A percentile compares a stretch with the other conserved stretches of the same genome.
These are phyloP conservation scores for Leishmania guyanensis DNA, from an alignment of 208 protist genomes.

Conservation along the genomic window DNA sequence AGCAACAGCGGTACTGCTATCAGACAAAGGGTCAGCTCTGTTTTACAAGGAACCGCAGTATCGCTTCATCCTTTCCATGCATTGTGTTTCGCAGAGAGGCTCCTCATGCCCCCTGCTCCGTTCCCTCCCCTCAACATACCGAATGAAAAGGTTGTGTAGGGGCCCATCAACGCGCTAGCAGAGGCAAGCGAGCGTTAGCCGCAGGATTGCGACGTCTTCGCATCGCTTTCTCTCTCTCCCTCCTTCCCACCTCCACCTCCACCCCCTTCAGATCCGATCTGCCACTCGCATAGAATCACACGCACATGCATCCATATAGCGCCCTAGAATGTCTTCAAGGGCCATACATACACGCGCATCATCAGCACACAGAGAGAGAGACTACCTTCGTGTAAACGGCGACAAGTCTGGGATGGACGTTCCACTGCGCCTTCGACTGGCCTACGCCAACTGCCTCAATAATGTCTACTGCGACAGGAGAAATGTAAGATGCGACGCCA, in stretches of 20 bases:
- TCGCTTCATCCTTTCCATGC: neutral
- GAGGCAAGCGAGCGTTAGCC: neutral
- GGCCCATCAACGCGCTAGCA: neutral
- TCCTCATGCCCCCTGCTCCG: neutral
- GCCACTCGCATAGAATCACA: neutral
- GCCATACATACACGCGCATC: neutral
- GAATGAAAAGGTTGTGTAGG: neutral
- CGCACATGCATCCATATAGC: neutral
- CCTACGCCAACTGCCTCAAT: slow-evolving; percentile 30
- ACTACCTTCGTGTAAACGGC: neutral
- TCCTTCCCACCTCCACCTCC: neutral
- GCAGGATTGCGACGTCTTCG: neutral
- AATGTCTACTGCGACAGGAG: slow-evolving; percentile 27
- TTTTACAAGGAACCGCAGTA: neutral
- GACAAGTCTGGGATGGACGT: slow-evolving; percentile 13
- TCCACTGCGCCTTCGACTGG: slow-evolving; percentile 46
- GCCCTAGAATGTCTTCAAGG: neutral
- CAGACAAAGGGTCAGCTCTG: neutral
- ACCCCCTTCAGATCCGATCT: neutral
- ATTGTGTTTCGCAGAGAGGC: neutral
- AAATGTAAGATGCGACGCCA: neutral
- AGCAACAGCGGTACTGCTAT: neutral
- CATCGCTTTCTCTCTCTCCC: neutral
- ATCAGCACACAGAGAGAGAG: neutral
- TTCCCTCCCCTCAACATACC: neutral